These are phyloP conservation scores for Mucor saturninus DNA, from an alignment of 371 early-diverging fungal species.

Conservation along the genomic window DNA sequence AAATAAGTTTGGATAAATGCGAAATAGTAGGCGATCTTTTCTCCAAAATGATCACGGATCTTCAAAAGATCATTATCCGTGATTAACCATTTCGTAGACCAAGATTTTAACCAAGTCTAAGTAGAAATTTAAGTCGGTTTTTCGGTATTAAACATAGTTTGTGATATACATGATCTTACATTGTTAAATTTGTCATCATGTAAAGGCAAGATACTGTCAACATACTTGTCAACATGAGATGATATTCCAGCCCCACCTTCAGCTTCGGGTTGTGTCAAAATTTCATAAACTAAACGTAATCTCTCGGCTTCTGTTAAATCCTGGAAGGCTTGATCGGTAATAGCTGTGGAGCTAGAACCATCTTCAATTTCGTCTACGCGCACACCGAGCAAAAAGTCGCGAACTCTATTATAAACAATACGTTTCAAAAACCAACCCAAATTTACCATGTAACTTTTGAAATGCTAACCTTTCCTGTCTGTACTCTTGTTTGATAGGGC, in stretches of 20 bases:
- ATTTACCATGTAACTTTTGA: background rate
- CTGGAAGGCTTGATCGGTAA: constrained; percentile 26
- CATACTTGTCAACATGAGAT: constrained; percentile 56
- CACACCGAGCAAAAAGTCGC: constrained; percentile 74
- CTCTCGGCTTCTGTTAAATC: constrained; percentile 72
- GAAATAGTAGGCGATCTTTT: constrained; percentile 89
- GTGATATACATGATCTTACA: constrained; percentile 36
- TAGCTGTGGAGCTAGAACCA: constrained; percentile 25
- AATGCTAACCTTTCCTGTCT: constrained; percentile 25
- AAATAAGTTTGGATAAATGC: constrained; percentile 89
- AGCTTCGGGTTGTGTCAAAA: constrained; percentile 65
- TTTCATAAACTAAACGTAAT: constrained; percentile 72
- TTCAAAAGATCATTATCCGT: constrained; percentile 64
- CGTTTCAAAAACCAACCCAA: background rate
- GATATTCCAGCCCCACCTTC: constrained; percentile 80
- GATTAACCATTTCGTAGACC: constrained; percentile 82
- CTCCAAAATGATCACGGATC: constrained; percentile 85
- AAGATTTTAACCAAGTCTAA: constrained; percentile 76
- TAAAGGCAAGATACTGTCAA: constrained; percentile 76
- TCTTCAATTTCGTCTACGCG: constrained; percentile 44
- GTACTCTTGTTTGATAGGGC: constrained; percentile 37
- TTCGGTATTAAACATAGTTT: background rate
- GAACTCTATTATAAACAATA: constrained; percentile 40
- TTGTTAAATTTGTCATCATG: constrained; percentile 80
- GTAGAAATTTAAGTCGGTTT: background rate